Evolutionary conservation across 2,329 filamentous ascomycete species (phyloP), one percentile per base, ranked within the genome.

Genomic region (Aspergillus texensis): DNA sequence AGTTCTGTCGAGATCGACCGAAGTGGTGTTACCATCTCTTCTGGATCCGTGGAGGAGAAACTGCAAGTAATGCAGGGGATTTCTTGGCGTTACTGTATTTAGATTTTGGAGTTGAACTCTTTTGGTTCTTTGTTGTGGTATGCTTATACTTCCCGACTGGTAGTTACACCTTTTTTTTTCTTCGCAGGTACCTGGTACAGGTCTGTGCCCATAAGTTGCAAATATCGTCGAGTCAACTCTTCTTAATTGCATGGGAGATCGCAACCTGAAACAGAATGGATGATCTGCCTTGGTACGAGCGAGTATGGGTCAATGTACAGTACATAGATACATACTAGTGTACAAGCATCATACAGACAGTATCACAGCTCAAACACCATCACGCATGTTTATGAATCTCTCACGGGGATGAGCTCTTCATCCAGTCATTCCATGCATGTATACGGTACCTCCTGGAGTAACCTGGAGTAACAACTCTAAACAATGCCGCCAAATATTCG

Each of bases 31-130:
- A 36, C 32, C 32, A 54, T 19, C 28, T 53, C 28, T 32, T 53
- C 28, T 32, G 16, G 26, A 53, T 32, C 50, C 16, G 28, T 53
- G 50, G 52, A 36, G 52, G 52, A 54, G 52, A 30, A 54, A 54
- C 26, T 54, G 52, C 52, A 54, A 24, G 52, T 54, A 54, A 54
- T 54, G 52, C 52, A 54, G 30, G 52, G 52, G n/a, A n/a, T 36
- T 54, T 54, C 52, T 54, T 54, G 52, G 52, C 52, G 6, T 54
- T 54, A 14, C 52, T 54, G 52, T 36, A 54, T 54, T 54, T 54
- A 30, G 24, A 52, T 28, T 16, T 28, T 24, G 24, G 12, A 24
- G 21, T 46, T 48, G 45, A 48, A 41, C 16, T 41, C 39, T 36
- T 36, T 16, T 36, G 34, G 34, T 16, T 36, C 34, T 41, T n/a